Percentiles rank a stretch among this genome's conserved stretches.
Conservation (phyloP, 768 basidiomycete species). For the Pleurotus cornucopiae region DNA sequence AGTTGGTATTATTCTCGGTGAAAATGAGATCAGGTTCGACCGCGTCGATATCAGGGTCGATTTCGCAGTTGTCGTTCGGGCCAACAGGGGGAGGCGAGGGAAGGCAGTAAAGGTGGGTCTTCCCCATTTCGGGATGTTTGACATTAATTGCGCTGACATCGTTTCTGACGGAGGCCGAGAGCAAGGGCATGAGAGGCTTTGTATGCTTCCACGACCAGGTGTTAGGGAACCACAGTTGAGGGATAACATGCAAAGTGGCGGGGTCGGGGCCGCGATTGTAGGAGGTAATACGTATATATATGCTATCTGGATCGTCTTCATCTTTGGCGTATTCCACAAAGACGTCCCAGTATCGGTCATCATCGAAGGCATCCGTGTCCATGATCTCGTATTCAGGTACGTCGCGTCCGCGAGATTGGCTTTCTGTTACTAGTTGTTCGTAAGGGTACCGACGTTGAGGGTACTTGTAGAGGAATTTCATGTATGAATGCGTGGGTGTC, state of each 20-base stretch:
- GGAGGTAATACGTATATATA: constrained; percentile 91
- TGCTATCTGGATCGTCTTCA: constrained; percentile 80
- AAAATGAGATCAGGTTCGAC: constrained; percentile 86
- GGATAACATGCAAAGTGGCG: constrained; percentile 90
- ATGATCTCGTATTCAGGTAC: constrained; percentile 91
- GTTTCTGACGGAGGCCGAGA: constrained; percentile 49
- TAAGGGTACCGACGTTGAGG: constrained; percentile 92
- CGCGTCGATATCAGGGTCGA: constrained; percentile 58
- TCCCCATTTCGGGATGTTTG: constrained; percentile 70
- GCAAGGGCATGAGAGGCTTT: constrained; percentile 59
- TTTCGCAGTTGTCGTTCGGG: constrained; percentile 57
- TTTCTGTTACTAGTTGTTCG: constrained; percentile 88
- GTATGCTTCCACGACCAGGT: constrained; percentile 93
- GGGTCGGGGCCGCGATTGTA: constrained; percentile 97
- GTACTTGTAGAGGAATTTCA: constrained; percentile 99
- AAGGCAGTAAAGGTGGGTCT: constrained; percentile 81
- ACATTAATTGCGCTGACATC: constrained; percentile 63
- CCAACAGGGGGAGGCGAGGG: constrained; percentile 90
- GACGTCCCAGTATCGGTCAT: constrained; percentile 96
- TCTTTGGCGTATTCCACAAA: constrained; percentile 99
- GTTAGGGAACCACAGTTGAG: constrained; percentile 96
- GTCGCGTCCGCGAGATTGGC: constrained; percentile 73
- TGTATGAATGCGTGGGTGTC: constrained; percentile 98
- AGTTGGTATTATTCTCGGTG: constrained; percentile 98
- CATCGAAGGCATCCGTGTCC: constrained; percentile 89